Evolutionary conservation across 306 rosid species (phyloP).

Genomic region (Carpinus viminea): DNA sequence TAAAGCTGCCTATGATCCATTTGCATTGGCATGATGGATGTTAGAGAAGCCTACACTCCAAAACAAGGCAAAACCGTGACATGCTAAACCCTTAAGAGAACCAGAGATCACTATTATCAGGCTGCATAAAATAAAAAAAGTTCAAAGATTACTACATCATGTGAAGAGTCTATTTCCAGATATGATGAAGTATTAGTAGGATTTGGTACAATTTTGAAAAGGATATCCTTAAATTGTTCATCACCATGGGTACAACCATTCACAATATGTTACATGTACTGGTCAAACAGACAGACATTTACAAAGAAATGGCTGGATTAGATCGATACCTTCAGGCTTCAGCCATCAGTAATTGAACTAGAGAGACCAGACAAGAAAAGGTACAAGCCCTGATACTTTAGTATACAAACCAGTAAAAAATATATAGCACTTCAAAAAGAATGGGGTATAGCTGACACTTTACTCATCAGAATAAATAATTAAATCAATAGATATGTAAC

Average conservation of each 20-base stretch:
- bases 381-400: slow-evolving; percentile 5
- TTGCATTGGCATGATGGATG: not conserved
- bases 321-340: not conserved
- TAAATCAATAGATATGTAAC: not conserved
- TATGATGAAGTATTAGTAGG: not conserved
- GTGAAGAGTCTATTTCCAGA: not conserved
- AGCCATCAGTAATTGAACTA: slow-evolving; percentile 3
- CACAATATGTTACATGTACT: not conserved
- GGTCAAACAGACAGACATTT: not conserved
- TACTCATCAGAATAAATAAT: slow-evolving; percentile 21
- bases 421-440: slow-evolving; percentile 12
- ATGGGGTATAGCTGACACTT: slow-evolving; percentile 81
- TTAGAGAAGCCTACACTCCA: not conserved
- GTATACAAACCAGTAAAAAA: not conserved
- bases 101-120: not conserved
- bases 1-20: not conserved
- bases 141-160: not conserved
- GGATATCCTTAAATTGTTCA: slow-evolving; percentile 8
- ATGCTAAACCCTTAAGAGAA: not conserved
- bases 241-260: not conserved
- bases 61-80: not conserved
- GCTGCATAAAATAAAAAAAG: not conserved
- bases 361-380: not conserved
- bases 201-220: not conserved
- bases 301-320: not conserved